Evolutionary conservation across 345 rosid species (phyloP).

Genomic region (Corchorus olitorius): DNA sequence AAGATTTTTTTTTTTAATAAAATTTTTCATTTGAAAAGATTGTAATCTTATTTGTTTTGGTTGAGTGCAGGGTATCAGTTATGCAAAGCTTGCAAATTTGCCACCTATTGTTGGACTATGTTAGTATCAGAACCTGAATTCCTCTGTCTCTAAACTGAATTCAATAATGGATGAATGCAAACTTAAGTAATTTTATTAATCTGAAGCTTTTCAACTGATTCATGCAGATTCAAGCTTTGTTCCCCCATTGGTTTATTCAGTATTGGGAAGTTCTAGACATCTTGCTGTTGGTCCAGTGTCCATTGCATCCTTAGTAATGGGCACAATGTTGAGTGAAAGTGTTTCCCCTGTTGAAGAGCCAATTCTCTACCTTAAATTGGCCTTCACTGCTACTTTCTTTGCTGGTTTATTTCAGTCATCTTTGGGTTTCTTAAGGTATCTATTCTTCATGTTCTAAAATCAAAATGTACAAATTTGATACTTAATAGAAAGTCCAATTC

Average conservation of each 20-base stretch:
- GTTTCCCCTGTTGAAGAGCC: slow-evolving; percentile 68
- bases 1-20: neutral
- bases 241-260: slow-evolving; percentile 84
- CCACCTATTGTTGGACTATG: slow-evolving; percentile 91
- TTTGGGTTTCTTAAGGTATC: slow-evolving; percentile 80
- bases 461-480: neutral
- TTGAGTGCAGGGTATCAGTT: slow-evolving; percentile 88
- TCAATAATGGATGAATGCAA: slow-evolving; percentile 5
- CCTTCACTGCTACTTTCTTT: slow-evolving; percentile 96
- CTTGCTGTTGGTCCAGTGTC: slow-evolving; percentile 98
- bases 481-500: neutral
- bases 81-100: slow-evolving; percentile 93
- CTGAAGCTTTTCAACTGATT: neutral
- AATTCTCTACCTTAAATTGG: slow-evolving; percentile 71
- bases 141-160: slow-evolving; percentile 6
- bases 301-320: slow-evolving; percentile 95
- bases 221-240: slow-evolving; percentile 97
- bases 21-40: neutral
- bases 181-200: neutral
- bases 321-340: slow-evolving; percentile 83
- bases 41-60: slow-evolving; percentile 19
- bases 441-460: neutral
- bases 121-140: slow-evolving; percentile 39
- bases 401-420: slow-evolving; percentile 96
- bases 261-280: slow-evolving; percentile 91